Conservation (phyloP, 2,329 filamentous ascomycete genomes). For the Pleurostoma richardsiae region DNA sequence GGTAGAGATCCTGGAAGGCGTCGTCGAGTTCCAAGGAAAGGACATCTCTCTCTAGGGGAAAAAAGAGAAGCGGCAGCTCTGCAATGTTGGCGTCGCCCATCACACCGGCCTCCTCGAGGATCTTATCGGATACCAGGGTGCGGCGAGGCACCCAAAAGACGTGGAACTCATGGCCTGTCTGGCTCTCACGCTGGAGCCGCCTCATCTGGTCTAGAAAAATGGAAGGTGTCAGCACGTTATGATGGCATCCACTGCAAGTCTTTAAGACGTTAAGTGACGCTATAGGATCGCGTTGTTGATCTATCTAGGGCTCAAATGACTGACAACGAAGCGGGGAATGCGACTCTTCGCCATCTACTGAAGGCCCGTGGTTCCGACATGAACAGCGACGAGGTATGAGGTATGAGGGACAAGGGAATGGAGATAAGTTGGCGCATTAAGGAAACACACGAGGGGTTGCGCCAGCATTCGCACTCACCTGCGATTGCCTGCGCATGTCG, state of each 20-base stretch:
- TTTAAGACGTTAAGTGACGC: slow-evolving; percentile 24
- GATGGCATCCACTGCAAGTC: slow-evolving; percentile 40
- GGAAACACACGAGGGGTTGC: no score
- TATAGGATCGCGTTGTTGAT: slow-evolving; percentile 32
- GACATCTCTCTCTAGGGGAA: slow-evolving; percentile 86
- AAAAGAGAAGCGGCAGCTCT: slow-evolving; percentile 84
- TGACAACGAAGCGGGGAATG: slow-evolving; percentile 32
- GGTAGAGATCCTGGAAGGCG: slow-evolving; percentile 80
- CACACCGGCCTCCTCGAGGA: slow-evolving; percentile 89
- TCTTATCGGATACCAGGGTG: slow-evolving; percentile 83
- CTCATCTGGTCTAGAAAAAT: slow-evolving; percentile 76
- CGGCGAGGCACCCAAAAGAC: slow-evolving; percentile 94
- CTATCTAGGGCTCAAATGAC: slow-evolving; percentile 49
- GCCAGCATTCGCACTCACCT: slow-evolving; percentile 52
- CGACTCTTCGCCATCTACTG: no score
- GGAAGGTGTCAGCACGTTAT: slow-evolving; percentile 50
- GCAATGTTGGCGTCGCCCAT: slow-evolving; percentile 86
- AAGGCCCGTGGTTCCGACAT: no score
- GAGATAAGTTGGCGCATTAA: no score
- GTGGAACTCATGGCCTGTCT: slow-evolving; percentile 91
- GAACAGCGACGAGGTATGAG: no score
- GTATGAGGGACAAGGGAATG: no score
- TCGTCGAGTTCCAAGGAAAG: slow-evolving; percentile 87
- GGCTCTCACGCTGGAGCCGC: slow-evolving; percentile 79
- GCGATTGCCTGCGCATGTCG: slow-evolving; percentile 81